Evolutionary conservation across 768 basidiomycete species (phyloP), one percentile per base, ranked within the genome.

Genomic region (Pleurotus tuoliensis): DNA sequence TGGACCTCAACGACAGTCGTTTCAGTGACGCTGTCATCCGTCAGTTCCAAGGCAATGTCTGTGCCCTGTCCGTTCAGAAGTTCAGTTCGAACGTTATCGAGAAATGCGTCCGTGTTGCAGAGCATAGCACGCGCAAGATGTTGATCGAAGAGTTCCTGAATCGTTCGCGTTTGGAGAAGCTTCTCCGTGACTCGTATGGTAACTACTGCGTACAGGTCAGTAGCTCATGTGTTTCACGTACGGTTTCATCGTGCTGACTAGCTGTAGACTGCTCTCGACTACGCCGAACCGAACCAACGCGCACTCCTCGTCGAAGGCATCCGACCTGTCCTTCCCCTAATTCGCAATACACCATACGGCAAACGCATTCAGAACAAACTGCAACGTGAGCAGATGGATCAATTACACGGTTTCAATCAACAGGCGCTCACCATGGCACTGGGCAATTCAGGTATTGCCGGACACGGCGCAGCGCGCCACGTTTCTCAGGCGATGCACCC

Each of bases 41-140:
- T 61, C 97, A 98, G 68, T 99, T 98, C 73, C 77, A 92, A 53
- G 97, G 97, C 64, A 98, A 99, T 66, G 92, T 98, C 58, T 98
- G 95, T 70, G 94, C 94, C 4, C 76, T 99, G 53, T 98, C 95
- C 4, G 96, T 98, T 13, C 97, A 99, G 71, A 99, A 99, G 75
- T 99, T 99, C 75, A 96, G 94, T 60, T 98, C 96, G 59, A 99
- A 99, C 70, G 97, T 99, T 58, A 95, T 97, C 60, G 95, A 97
- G 75, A 97, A 97, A 85, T 87, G 85, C 63, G 71, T 99, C 66
- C 94, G 97, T 41, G 97, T 98, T 53, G 96, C 96, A 51, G 97
- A 99, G 72, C 93, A 94, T 59, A 90, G 73, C 68, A 94, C 96
- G 25, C 86, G 97, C 54, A 97, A 97, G 74, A 82, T 93, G 66